Evolutionary conservation across 371 early-diverging fungal genomes (phyloP).

Genomic region (Lichtheimia ornata): DNA sequence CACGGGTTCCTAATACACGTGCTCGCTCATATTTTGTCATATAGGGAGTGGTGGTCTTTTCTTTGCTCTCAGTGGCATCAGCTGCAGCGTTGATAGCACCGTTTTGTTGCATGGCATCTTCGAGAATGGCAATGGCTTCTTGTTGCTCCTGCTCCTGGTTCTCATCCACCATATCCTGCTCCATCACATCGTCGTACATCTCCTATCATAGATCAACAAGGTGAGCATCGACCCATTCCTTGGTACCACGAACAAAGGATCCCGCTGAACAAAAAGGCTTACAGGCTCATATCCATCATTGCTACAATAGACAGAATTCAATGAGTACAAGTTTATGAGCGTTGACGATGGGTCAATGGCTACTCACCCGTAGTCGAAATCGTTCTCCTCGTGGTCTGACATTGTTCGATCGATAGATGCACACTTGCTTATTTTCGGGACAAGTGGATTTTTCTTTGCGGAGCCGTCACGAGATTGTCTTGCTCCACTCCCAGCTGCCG

Average conservation of each 20-base stretch:
- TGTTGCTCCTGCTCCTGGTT: constrained; percentile 8
- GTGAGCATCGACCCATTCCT: neutral
- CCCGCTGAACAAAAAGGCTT: neutral
- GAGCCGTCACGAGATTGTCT: too few relatives aligned
- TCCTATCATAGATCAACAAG: neutral
- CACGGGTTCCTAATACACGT: constrained; percentile 93
- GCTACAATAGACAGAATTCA: neutral
- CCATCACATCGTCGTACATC: constrained; percentile 5
- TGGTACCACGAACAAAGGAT: neutral
- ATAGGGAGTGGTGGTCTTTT: constrained; percentile 92
- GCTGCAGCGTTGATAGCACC: constrained; percentile 10
- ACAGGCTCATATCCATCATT: constrained; percentile 2
- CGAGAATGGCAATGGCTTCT: constrained; percentile 29
- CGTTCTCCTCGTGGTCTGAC: constrained; percentile 21
- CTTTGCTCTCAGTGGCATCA: constrained; percentile 38
- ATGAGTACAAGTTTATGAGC: neutral
- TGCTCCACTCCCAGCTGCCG: too few relatives aligned
- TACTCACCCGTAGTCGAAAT: constrained; percentile 15
- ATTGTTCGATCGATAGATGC: constrained; percentile 3
- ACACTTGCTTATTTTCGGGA: too few relatives aligned
- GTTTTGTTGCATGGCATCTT: constrained; percentile 26
- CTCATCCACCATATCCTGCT: constrained; percentile 5
- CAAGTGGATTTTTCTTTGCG: too few relatives aligned
- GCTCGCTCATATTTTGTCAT: constrained; percentile 99
- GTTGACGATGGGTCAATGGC: neutral